These are phyloP conservation scores for Amaranthus tricolor DNA, from an alignment of 179 eudicot genomes.

Conservation along the genomic window DNA sequence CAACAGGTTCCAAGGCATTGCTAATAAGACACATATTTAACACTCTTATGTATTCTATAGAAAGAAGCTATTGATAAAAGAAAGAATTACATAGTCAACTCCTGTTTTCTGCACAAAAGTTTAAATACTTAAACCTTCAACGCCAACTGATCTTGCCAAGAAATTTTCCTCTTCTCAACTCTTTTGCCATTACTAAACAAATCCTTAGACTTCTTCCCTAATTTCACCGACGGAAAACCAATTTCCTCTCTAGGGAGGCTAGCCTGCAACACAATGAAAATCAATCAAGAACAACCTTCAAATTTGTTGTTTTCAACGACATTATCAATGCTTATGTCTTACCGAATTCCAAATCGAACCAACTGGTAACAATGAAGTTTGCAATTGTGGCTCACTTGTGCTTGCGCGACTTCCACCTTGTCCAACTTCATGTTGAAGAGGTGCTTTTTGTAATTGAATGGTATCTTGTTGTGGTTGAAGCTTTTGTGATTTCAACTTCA, in stretches of 20 bases:
- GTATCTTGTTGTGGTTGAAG: constrained; percentile 15
- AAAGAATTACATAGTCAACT: constrained; percentile 27
- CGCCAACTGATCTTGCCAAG: constrained; percentile 41
- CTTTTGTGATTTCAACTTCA: constrained; percentile 25
- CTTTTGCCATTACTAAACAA: constrained; percentile 29
- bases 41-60: constrained; percentile 18
- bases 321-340: neutral
- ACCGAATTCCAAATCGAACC: constrained; percentile 29
- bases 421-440: constrained; percentile 18
- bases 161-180: constrained; percentile 35
- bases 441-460: constrained; percentile 9
- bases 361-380: constrained; percentile 1
- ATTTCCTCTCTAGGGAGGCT: constrained; percentile 17
- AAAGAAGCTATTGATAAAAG: constrained; percentile 12
- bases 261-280: constrained; percentile 26
- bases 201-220: constrained; percentile 33
- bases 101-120: constrained; percentile 23
- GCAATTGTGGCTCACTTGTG: constrained; percentile 19
- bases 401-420: constrained; percentile 21
- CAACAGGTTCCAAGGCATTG: neutral
- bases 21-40: neutral
- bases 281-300: constrained; percentile 6
- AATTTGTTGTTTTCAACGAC: neutral
- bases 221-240: constrained; percentile 19
- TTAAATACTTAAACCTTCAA: constrained; percentile 30